These are phyloP conservation scores for Schrenkiella parvula DNA, from an alignment of 345 rosid genomes.

Conservation along the genomic window DNA sequence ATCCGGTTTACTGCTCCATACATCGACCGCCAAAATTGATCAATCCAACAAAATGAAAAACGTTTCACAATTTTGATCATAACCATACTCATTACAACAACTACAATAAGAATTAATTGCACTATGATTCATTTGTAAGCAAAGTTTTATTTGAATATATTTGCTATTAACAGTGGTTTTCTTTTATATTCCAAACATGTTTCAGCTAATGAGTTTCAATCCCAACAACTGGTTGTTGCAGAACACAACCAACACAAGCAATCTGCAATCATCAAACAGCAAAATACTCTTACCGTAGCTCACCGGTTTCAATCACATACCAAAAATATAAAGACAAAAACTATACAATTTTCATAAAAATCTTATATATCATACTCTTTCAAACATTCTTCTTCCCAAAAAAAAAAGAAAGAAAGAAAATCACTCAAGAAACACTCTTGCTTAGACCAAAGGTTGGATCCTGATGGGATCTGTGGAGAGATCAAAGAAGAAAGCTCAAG, in stretches of 20 bases:
- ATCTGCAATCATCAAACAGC: constrained; percentile 27
- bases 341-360: not conserved
- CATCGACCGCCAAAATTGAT: not conserved
- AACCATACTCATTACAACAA: not conserved
- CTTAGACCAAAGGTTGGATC: not conserved
- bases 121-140: constrained; percentile 20
- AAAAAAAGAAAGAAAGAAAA: not conserved
- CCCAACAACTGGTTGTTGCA: constrained; percentile 37
- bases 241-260: constrained; percentile 29
- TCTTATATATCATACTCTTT: constrained; percentile 21
- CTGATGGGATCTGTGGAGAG: constrained; percentile 57
- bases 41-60: not conserved
- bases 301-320: constrained; percentile 34
- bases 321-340: constrained; percentile 17
- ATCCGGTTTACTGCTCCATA: constrained; percentile 4
- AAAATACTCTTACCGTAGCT: constrained; percentile 12
- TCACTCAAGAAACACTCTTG: not conserved
- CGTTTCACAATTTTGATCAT: not conserved
- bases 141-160: constrained; percentile 9
- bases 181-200: not conserved
- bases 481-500: constrained; percentile 72
- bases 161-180: not conserved
- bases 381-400: not conserved
- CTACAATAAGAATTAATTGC: not conserved
- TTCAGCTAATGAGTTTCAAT: constrained; percentile 32